These are phyloP conservation scores for Scleroderma bovista DNA, from an alignment of 768 basidiomycete genomes.

Conservation along the genomic window DNA sequence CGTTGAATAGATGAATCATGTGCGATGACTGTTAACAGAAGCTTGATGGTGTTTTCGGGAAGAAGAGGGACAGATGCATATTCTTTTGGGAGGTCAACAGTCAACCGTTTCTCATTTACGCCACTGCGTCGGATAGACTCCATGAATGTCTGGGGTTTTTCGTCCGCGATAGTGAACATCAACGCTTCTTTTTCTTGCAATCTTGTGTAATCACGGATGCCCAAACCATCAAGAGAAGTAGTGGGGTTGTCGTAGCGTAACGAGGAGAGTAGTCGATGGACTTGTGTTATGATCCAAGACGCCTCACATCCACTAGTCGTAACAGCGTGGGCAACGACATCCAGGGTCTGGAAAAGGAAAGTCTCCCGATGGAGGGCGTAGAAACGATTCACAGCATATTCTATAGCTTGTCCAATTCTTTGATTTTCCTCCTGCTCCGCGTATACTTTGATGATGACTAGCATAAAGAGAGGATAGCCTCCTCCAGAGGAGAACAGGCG, in stretches of 20 bases:
- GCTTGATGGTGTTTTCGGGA: conserved; percentile 60
- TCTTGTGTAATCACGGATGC: conserved; percentile 60
- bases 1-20: conserved; percentile 63
- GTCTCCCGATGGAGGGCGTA: conserved; percentile 67
- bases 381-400: conserved; percentile 68
- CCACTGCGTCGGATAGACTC: conserved; percentile 42
- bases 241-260: conserved; percentile 40
- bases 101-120: conserved; percentile 37
- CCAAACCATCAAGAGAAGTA: conserved; percentile 51
- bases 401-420: conserved; percentile 61
- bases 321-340: conserved; percentile 52
- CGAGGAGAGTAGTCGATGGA: conserved; percentile 56
- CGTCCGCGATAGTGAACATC: conserved; percentile 63
- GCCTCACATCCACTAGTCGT: conserved; percentile 43
- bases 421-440: conserved; percentile 50
- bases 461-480: conserved; percentile 73
- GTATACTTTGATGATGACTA: conserved; percentile 64
- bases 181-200: conserved; percentile 66
- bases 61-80: conserved; percentile 52
- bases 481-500: conserved; percentile 70
- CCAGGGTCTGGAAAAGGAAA: conserved; percentile 71
- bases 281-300: conserved; percentile 47
- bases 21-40: conserved; percentile 76
- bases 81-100: conserved; percentile 46
- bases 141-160: conserved; percentile 66